Base-by-base conservation (phyloP, 371 early-diverging fungal genomes). In the Apophysomyces sp. region DNA sequence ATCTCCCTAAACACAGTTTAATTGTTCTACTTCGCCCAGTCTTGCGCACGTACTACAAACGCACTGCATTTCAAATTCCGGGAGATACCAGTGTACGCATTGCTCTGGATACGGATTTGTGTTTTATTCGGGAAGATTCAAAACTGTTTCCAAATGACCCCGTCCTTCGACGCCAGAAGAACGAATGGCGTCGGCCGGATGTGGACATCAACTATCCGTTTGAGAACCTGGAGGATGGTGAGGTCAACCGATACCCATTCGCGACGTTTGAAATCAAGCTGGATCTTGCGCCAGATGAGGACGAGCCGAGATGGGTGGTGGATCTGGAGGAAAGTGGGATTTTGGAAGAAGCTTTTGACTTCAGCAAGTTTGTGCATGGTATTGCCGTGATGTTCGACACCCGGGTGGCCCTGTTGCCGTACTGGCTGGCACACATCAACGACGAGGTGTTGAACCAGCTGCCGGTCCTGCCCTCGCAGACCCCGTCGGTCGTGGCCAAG, bases 11-110 rank as follows among this genome's bases (percentile, higher is more conserved):
- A n/a, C 41, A 44, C 3, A 36, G 26, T 24, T 27, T 31, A 44
- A 11, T 36, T 2, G 51, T 6, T 58, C 18, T 27, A 24, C 9
- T 52, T n/a, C n/a, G 34, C 55, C 21, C 72, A 88, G 89, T 91
- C 13, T 76, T 93, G 58, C 92, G 99, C 57, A 97, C 98, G 4
- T 96, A 94, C 70, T 99, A 99, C 80, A 98, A 95, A 74, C 89
- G 99, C 73, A 98, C 96, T 8, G 99, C 99, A 9, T 99, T 99
- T 87, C 99, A 99, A 78, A 83, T 99, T 24, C 99, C 99, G 0
- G 98, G 97, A 24, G 98, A 98, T 76, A 91, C 95, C 18, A 87
- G 93, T 58, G 98, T 99, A 27, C 89, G 99, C 61, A 95, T 99
- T 68, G 96, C 97, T 4, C 85, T 99, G n/a, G 99, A 99, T 77